Evolutionary conservation across 169 alveolate genomes (phyloP).

Genomic region (Plasmodium vinckei): DNA sequence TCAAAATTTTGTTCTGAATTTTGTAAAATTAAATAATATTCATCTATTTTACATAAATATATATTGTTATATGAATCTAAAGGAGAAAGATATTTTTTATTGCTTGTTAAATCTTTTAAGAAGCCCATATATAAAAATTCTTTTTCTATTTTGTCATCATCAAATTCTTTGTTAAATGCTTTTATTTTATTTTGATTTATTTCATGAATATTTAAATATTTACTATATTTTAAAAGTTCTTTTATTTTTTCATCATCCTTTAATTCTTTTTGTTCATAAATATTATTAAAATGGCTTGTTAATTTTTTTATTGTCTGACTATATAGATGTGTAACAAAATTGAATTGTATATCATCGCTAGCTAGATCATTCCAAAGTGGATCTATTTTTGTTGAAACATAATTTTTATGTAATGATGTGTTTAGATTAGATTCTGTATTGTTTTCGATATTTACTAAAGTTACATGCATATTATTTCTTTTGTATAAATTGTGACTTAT

Average conservation of each 20-base stretch:
- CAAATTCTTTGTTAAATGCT: constrained; percentile 7
- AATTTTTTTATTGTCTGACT: constrained; percentile 11
- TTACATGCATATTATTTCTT: constrained; percentile 22
- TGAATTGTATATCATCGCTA: background rate
- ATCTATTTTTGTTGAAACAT: too few relatives aligned
- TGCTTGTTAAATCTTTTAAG: constrained; percentile 50
- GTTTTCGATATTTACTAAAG: background rate
- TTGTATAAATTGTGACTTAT: constrained; percentile 28
- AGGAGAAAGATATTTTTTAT: background rate
- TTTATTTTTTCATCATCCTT: background rate
- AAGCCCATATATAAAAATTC: constrained; percentile 30
- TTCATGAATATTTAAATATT: constrained; percentile 32
- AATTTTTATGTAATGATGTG: too few relatives aligned
- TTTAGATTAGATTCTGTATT: too few relatives aligned
- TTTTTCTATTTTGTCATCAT: constrained; percentile 15
- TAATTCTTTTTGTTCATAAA: background rate
- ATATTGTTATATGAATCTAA: constrained; percentile 12
- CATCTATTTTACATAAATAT: constrained; percentile 35
- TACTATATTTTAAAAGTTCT: constrained; percentile 4
- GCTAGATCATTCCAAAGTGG: background rate
- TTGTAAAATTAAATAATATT: constrained; percentile 39
- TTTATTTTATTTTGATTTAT: constrained; percentile 51
- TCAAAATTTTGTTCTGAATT: constrained; percentile 18
- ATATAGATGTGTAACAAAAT: constrained; percentile 34
- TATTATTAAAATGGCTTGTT: background rate